A percentile compares a stretch with the other conserved stretches of the same genome.
Conservation (phyloP, 441 rosid species). For the Erodium texanum region DNA sequence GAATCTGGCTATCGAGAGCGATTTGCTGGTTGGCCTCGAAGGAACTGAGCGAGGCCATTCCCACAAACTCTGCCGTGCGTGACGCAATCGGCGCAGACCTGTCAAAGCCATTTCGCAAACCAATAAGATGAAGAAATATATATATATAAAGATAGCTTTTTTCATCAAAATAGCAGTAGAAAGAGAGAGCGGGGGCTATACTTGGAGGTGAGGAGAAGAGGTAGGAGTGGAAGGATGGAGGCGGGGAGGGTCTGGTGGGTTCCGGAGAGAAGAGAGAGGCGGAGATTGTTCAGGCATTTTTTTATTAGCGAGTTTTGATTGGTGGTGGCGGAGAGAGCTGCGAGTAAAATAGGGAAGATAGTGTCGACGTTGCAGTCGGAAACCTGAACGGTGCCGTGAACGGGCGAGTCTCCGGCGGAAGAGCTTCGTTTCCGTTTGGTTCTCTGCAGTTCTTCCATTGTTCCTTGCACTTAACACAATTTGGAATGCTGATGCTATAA, state of each 20-base stretch:
- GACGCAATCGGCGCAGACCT: slow-evolving; percentile 27
- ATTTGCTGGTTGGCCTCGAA: slow-evolving; percentile 35
- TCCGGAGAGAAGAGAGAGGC: slow-evolving; percentile 19
- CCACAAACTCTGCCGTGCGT: slow-evolving; percentile 34
- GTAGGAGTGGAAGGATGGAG: slow-evolving; percentile 33
- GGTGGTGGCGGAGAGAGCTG: slow-evolving; percentile 20
- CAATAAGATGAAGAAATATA: not conserved
- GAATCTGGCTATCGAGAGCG: slow-evolving; percentile 30
- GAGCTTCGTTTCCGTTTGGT: not conserved
- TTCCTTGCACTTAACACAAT: not conserved
- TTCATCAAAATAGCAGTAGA: not conserved
- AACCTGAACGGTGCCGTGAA: not conserved
- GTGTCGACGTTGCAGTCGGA: slow-evolving; percentile 2
- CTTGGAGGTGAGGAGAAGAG: slow-evolving; percentile 37
- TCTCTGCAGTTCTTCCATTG: not conserved
- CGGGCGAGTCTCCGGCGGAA: not conserved
- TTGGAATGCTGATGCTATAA: not conserved
- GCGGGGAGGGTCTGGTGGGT: slow-evolving; percentile 20
- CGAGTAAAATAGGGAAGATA: slow-evolving; percentile 31
- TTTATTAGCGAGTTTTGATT: slow-evolving; percentile 15
- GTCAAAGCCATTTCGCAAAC: not conserved
- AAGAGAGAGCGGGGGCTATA: slow-evolving; percentile 9
- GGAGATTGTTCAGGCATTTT: slow-evolving; percentile 26
- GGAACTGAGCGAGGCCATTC: slow-evolving; percentile 33
- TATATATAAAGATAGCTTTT: too few relatives aligned